Conservation (phyloP, 1,139 yeast genomes). For the Scheffersomyces segobiensis region DNA sequence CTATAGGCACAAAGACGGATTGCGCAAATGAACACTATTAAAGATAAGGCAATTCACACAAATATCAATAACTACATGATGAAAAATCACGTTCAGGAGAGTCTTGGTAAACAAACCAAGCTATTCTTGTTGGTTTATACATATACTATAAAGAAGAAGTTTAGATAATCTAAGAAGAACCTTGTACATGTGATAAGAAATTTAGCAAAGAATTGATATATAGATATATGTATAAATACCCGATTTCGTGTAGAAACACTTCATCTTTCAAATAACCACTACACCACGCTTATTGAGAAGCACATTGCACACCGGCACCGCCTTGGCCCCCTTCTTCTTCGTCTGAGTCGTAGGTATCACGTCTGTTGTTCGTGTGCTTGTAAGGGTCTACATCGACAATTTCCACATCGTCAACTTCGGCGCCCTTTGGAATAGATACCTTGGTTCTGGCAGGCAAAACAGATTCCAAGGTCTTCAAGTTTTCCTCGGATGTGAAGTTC, state of each 20-base stretch:
- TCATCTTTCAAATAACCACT: background rate
- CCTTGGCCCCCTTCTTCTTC: slow-evolving; percentile 58
- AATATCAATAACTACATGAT: too few relatives aligned
- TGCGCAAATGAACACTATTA: too few relatives aligned
- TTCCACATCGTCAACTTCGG: slow-evolving; percentile 81
- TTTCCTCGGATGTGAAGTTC: slow-evolving; percentile 65
- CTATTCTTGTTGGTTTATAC: background rate
- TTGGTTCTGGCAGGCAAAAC: slow-evolving; percentile 67
- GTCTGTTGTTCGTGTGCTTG: slow-evolving; percentile 54
- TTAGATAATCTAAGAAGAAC: background rate
- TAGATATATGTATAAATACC: background rate
- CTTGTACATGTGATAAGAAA: background rate
- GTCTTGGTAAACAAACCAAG: background rate
- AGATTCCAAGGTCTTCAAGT: slow-evolving; percentile 61
- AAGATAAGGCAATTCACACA: too few relatives aligned
- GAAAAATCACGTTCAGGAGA: background rate
- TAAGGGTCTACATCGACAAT: slow-evolving; percentile 62
- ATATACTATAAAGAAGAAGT: background rate
- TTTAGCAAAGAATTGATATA: background rate
- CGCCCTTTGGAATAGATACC: slow-evolving; percentile 58
- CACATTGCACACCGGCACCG: slow-evolving; percentile 85
- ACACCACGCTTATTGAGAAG: slow-evolving; percentile 56
- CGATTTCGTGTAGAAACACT: background rate
- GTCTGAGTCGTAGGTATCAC: slow-evolving; percentile 63
- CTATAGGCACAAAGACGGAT: too few relatives aligned